Base-by-base conservation (phyloP, 2,329 filamentous ascomycete genomes). In the Fusarium oxysporum region DNA sequence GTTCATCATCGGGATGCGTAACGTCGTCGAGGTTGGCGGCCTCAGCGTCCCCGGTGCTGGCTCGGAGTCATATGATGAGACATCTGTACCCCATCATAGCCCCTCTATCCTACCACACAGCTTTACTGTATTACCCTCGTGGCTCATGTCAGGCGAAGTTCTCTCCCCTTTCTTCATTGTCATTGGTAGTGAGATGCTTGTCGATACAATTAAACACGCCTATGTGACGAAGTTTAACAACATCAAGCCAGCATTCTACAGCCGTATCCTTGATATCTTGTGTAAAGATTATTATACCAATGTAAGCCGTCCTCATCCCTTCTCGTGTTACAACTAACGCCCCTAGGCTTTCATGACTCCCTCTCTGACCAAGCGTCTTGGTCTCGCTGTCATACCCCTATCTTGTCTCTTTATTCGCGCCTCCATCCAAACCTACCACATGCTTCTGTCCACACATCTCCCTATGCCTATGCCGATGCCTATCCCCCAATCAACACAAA, bases 161-260 rank as follows among this genome's bases (percentile, higher is more conserved):
- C 85, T 99, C 8, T 95, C 94, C 0, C 97, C 96, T 0, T 99
- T 99, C 76, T 84, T 99, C 17, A 91, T 99, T 12, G 97, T 99
- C 1, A 89, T 99, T 11, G 96, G 95, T 3, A 97, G 95, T 71
- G 96, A 99, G 83, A 98, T 98, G 92, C 84, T 97, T 13, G 96
- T 99, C 4, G 96, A 99, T 82, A 95, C 93, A 89, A 89, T 98
- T 81, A 99, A 99, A 82, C 97, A 99, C 80, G 94, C 94, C 28
- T 99, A 98, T 80, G 97, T 99, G 80, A 95, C 92, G 80, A 99
- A 99, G 80, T 99, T 99, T 85, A 99, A 99, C 86, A 97, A 97
- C 77, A 95, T 95, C 75, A 96, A 96, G 72, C 96, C 96, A 6
- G 90, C 89, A 11, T 93, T 99, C 62, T 99, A 99, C 81, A 89